Evolutionary conservation across 768 basidiomycete species (phyloP).

Genomic region (Lactarius quietus): DNA sequence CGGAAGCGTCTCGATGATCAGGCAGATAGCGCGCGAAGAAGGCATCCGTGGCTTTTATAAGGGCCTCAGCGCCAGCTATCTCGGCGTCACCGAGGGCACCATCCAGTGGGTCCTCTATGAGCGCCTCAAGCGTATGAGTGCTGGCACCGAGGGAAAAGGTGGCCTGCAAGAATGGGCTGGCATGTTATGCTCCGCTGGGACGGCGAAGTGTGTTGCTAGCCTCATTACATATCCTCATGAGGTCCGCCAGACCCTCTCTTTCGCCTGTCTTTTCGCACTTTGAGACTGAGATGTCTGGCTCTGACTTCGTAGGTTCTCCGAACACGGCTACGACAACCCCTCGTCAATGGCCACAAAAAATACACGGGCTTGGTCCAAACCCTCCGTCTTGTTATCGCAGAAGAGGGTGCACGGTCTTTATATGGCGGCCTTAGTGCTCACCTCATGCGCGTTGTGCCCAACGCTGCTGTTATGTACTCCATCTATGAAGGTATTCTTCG

Average conservation of each 20-base stretch:
- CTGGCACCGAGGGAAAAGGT: slow-evolving; percentile 50
- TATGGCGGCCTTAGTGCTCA: slow-evolving; percentile 95
- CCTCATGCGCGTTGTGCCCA: slow-evolving; percentile 94
- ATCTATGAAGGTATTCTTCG: slow-evolving; percentile 86
- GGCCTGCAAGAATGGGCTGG: slow-evolving; percentile 66
- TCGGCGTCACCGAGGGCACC: slow-evolving; percentile 93
- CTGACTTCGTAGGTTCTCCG: slow-evolving; percentile 66
- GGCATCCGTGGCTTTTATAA: slow-evolving; percentile 91
- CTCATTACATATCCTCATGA: slow-evolving; percentile 98
- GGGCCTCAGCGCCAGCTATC: slow-evolving; percentile 89
- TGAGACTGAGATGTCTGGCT: background rate
- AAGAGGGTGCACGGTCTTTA: slow-evolving; percentile 82
- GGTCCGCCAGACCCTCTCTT: slow-evolving; percentile 47
- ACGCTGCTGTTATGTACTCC: slow-evolving; percentile 95
- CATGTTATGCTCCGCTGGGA: slow-evolving; percentile 87
- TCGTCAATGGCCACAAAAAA: slow-evolving; percentile 69
- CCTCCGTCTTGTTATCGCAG: slow-evolving; percentile 74
- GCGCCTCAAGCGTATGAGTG: slow-evolving; percentile 71
- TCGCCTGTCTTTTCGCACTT: background rate
- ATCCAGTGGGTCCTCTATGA: slow-evolving; percentile 99
- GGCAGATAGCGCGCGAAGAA: slow-evolving; percentile 72
- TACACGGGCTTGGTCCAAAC: slow-evolving; percentile 89
- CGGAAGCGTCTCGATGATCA: slow-evolving; percentile 59
- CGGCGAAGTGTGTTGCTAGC: slow-evolving; percentile 90
- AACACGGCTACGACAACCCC: slow-evolving; percentile 88